Evolutionary conservation across 495 filamentous ascomycete genomes (phyloP).

Genomic region (Penicillium daleae): DNA sequence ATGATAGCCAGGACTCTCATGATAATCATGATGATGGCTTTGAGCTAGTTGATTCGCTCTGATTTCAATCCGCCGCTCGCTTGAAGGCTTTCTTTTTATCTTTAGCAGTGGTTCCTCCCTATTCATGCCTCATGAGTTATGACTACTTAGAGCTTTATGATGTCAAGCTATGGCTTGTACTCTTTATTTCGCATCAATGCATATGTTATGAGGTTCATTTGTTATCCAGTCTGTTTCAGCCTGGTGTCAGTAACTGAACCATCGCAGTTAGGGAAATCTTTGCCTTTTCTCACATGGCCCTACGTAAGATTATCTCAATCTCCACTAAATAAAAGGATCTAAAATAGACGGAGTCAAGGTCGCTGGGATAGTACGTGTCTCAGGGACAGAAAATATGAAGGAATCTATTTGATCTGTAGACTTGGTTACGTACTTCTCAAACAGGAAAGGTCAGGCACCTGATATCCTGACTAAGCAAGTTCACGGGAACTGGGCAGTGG

Average conservation of each 20-base stretch:
- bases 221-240: not conserved
- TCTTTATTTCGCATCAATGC: not conserved
- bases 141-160: not conserved
- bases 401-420: too few relatives aligned
- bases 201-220: not conserved
- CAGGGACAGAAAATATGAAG: too few relatives aligned
- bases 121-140: constrained; percentile 4
- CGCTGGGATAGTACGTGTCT: not conserved
- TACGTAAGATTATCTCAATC: not conserved
- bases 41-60: constrained; percentile 5
- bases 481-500: not conserved
- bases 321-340: not conserved
- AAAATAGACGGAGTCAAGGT: too few relatives aligned
- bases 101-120: not conserved
- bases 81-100: not conserved
- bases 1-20: constrained; percentile 9
- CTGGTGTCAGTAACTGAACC: not conserved
- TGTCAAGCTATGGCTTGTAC: not conserved
- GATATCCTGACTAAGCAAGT: constrained; percentile 18
- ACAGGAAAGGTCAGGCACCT: constrained; percentile 1
- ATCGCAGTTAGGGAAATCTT: not conserved
- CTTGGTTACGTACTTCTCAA: not conserved
- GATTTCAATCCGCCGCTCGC: not conserved
- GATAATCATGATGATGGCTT: constrained; percentile 6
- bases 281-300: not conserved